These are phyloP conservation scores for Apostasia ramifera DNA, from an alignment of 106 monocot species.

Conservation along the genomic window DNA sequence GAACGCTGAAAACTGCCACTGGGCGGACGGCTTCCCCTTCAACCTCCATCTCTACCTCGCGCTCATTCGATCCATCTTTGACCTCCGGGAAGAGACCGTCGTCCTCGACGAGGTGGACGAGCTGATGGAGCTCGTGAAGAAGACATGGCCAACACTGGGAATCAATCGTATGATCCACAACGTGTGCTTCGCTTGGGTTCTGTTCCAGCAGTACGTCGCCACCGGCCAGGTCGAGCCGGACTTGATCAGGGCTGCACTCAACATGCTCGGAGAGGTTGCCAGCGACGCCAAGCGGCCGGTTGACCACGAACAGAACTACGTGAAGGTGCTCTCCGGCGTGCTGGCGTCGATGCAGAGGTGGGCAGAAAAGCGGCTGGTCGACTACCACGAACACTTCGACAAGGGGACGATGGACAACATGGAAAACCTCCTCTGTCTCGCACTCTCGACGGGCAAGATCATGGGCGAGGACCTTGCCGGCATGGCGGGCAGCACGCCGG, in stretches of 20 bases:
- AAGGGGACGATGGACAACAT: slow-evolving; percentile 22
- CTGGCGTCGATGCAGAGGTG: slow-evolving; percentile 42
- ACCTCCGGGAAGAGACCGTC: slow-evolving; percentile 41
- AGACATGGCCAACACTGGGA: slow-evolving; percentile 44
- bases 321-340: slow-evolving; percentile 21
- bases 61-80: slow-evolving; percentile 51
- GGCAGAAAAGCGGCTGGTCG: slow-evolving; percentile 45
- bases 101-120: slow-evolving; percentile 65
- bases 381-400: slow-evolving; percentile 53
- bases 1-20: slow-evolving; percentile 33
- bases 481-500: slow-evolving; percentile 4
- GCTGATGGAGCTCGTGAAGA: slow-evolving; percentile 49
- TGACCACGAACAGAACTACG: slow-evolving; percentile 28
- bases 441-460: slow-evolving; percentile 33
- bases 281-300: slow-evolving; percentile 21
- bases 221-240: slow-evolving; percentile 43
- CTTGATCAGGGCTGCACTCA: slow-evolving; percentile 30
- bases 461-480: slow-evolving; percentile 26
- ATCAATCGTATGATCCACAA: slow-evolving; percentile 50
- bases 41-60: slow-evolving; percentile 52
- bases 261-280: slow-evolving; percentile 29
- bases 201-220: slow-evolving; percentile 51
- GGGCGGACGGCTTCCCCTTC: slow-evolving; percentile 55
- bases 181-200: slow-evolving; percentile 48
- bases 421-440: slow-evolving; percentile 33